These are phyloP conservation scores for Candida broadrunensis DNA, from an alignment of 805 yeast genomes.

Conservation along the genomic window DNA sequence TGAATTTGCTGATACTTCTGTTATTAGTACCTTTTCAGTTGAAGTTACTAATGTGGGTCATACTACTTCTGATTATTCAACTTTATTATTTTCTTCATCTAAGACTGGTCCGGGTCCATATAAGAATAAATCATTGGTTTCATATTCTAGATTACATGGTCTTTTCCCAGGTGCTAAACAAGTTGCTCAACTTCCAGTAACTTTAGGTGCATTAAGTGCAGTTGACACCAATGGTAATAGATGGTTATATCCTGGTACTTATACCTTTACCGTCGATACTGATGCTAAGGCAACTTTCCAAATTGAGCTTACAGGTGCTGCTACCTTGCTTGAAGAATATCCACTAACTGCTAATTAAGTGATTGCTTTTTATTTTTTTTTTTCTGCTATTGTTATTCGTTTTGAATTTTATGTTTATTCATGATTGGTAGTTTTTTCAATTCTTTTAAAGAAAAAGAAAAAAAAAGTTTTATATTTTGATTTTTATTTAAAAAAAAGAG, in stretches of 20 bases:
- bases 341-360: neutral
- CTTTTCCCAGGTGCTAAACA: slow-evolving; percentile 1
- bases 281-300: slow-evolving; percentile 2
- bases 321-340: slow-evolving; percentile 2
- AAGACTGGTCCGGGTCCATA: slow-evolving; percentile 6
- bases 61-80: slow-evolving; percentile 4
- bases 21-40: slow-evolving; percentile 1
- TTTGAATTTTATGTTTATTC: too few relatives aligned
- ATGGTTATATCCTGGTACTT: slow-evolving; percentile 5
- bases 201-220: slow-evolving; percentile 2
- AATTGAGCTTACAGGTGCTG: slow-evolving; percentile 3
- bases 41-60: slow-evolving; percentile 3
- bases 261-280: slow-evolving; percentile 3
- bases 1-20: slow-evolving; percentile 1
- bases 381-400: too few relatives aligned
- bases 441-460: too few relatives aligned
- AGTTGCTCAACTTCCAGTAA: slow-evolving; percentile 4
- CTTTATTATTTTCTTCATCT: slow-evolving; percentile 2
- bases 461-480: too few relatives aligned
- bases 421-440: too few relatives aligned
- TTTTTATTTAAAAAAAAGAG: too few relatives aligned
- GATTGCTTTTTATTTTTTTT: too few relatives aligned
- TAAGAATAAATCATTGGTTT: slow-evolving; percentile 2
- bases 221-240: slow-evolving; percentile 4
- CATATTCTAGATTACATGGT: slow-evolving; percentile 2